Evolutionary conservation across 306 rosid genomes (phyloP).

Genomic region (Trifolium repens): DNA sequence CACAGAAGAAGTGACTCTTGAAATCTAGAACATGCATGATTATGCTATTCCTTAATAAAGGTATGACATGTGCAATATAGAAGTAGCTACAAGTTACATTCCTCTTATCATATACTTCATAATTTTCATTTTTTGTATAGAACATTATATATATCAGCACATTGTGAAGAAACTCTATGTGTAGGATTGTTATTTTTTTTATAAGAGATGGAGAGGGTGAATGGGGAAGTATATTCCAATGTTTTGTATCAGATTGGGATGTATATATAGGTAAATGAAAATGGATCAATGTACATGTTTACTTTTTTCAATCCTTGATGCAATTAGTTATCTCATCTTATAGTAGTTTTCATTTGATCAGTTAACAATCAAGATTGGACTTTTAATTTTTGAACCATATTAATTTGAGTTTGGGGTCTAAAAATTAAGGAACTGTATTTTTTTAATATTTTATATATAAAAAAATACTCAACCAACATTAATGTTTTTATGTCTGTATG

Average conservation of each 20-base stretch:
- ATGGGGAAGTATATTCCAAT: not conserved
- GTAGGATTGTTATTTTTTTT: slow-evolving; percentile 6
- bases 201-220: not conserved
- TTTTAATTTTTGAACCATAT: too few species aligned
- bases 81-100: not conserved
- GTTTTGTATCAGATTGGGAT: not conserved
- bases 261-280: slow-evolving; percentile 38
- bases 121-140: slow-evolving; percentile 32
- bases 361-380: not conserved
- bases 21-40: slow-evolving; percentile 22
- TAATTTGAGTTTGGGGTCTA: too few species aligned
- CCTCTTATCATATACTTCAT: slow-evolving; percentile 1
- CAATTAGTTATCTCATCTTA: not conserved
- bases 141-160: slow-evolving; percentile 1
- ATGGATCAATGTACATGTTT: slow-evolving; percentile 35
- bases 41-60: slow-evolving; percentile 21
- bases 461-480: too few species aligned
- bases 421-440: too few species aligned
- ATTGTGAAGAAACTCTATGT: slow-evolving; percentile 26
- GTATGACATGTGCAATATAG: too few species aligned
- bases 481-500: too few species aligned
- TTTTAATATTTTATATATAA: too few species aligned
- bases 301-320: slow-evolving; percentile 11
- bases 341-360: not conserved
- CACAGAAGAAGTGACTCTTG: slow-evolving; percentile 51